phyloP scores from a whole-genome alignment of 306 rosid genomes.

The Cucumis sativus region Cucumber_9930_V3 NC_026655.2:8635501-8636000 shows the following conservation, averaged over 20 bases:
- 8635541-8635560: too few species aligned
- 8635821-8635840: neutral
- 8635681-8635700: neutral
- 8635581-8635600: too few species aligned
- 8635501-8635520: too few species aligned
- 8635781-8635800: constrained; percentile 61
- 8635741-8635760: constrained; percentile 47
- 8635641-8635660: too few species aligned
- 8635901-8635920: constrained; percentile 61
- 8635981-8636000: constrained; percentile 27
- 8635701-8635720: neutral
- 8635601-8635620: too few species aligned
- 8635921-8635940: neutral
- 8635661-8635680: too few species aligned
- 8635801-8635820: constrained; percentile 7
- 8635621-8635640: too few species aligned
- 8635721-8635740: constrained; percentile 26
- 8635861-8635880: neutral
- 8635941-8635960: neutral
- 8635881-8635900: constrained; percentile 62
- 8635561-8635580: too few species aligned
- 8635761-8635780: constrained; percentile 58
- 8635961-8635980: neutral
- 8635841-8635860: neutral
- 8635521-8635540: too few species aligned